phyloP scores from a whole-genome alignment of 345 rosid genomes.

The Hibiscus trionum region DNA sequence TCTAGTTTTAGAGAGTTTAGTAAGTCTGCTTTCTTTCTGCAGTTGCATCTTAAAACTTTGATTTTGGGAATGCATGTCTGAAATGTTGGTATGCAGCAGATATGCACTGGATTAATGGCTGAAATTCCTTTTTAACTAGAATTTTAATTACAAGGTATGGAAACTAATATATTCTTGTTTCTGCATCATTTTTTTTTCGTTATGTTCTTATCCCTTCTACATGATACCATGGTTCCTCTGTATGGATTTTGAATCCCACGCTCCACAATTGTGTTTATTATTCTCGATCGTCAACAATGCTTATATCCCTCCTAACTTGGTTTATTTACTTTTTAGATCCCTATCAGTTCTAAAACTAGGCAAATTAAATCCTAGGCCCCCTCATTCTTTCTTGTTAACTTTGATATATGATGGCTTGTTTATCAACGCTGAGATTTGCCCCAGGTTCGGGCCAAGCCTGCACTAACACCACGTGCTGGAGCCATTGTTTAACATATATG shows the following conservation, averaged over 20 bases:
- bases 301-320: slow-evolving; percentile 15
- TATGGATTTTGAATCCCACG: neutral
- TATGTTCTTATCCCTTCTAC: too few species aligned
- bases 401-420: too few species aligned
- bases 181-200: neutral
- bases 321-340: too few species aligned
- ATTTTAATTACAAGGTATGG: neutral
- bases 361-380: too few species aligned
- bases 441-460: too few species aligned
- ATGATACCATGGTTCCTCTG: too few species aligned
- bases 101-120: neutral
- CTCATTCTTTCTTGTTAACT: too few species aligned
- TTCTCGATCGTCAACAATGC: slow-evolving; percentile 23
- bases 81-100: neutral
- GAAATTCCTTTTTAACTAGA: neutral
- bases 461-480: too few species aligned
- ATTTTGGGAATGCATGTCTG: neutral
- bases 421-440: too few species aligned
- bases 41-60: neutral
- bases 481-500: too few species aligned
- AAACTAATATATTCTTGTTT: neutral
- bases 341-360: too few species aligned
- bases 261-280: neutral
- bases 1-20: neutral
- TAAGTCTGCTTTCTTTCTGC: neutral